Base-by-base conservation (phyloP, 2,329 filamentous ascomycete species). In the Hypoxylon sp. region DNA sequence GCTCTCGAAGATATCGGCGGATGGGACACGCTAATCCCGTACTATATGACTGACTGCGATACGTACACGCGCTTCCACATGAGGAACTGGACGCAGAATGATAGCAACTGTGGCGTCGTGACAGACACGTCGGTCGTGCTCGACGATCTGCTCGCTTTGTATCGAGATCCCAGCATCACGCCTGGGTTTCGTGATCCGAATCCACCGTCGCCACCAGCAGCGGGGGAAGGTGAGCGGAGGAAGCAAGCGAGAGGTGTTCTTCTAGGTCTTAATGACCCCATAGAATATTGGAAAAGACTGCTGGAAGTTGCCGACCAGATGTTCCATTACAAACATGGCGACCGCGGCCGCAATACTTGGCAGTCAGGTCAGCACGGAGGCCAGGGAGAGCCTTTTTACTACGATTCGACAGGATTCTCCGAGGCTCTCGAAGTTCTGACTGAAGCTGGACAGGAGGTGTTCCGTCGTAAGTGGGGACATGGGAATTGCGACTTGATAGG, bases 21-120 rank as follows among this genome's bases (percentile, higher is more conserved):
- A 0, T 89, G 86, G 85, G 87, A 89, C 72, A 83, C 84, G 0
- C 76, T 85, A 63, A 88, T 90, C 43, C 85, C 86, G 0, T 89
- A 84, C 72, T 89, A 89, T 74, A 80, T 83, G 65, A 86, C 83
- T 34, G 86, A 89, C 72, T 89, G 85, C 75, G 86, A 88, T 73
- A 83, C 85, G 79, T 84, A 87, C 71, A 77, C 77, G 5, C 80
- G 85, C 2, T 69, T 87, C n/a, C 64, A 70, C 5, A 85, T 86
- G 83, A 77, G 74, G 13, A 79, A 81, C 3, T 84, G 82, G 78
- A 80, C 76, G 5, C 81, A 80, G 59, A 69, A 73, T 4, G 80
- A 84, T 49, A 75, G 68, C 1, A 76, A 75, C 5, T 80, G 78
- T 2, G 84, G 82, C 13, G 78, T 83, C 30, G 77, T 87, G 41